phyloP scores from a whole-genome alignment of 1,139 yeast species.

The Keqinozyma sinolaborantium region DNA sequence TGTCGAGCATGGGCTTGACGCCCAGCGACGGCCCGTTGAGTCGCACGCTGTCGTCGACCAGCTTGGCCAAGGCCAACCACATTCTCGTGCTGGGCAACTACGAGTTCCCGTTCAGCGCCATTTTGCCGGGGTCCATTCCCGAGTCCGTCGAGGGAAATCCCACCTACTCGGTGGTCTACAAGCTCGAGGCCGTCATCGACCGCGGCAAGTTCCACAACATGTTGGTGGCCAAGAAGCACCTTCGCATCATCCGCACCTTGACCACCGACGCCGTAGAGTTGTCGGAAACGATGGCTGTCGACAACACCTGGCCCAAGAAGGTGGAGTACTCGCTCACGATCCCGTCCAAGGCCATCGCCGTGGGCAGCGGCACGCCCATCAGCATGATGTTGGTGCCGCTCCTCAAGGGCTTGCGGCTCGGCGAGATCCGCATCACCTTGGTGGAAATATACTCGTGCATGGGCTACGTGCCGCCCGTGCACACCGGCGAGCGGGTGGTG shows the following conservation, averaged over 20 bases:
- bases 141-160: slow-evolving; percentile 92
- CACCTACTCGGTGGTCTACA: slow-evolving; percentile 77
- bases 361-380: slow-evolving; percentile 76
- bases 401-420: slow-evolving; percentile 74
- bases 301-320: slow-evolving; percentile 93
- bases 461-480: slow-evolving; percentile 53
- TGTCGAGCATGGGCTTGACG: slow-evolving; percentile 13
- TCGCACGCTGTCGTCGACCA: slow-evolving; percentile 9
- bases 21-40: slow-evolving; percentile 9
- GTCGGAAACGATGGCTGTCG: slow-evolving; percentile 90
- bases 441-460: slow-evolving; percentile 66
- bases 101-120: slow-evolving; percentile 84
- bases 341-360: slow-evolving; percentile 86
- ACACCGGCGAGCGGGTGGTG: slow-evolving; percentile 58
- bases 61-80: slow-evolving; percentile 10
- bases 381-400: slow-evolving; percentile 74
- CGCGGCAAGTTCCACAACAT: slow-evolving; percentile 73
- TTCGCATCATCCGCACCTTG: slow-evolving; percentile 84
- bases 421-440: slow-evolving; percentile 62
- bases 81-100: slow-evolving; percentile 72
- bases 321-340: slow-evolving; percentile 86
- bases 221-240: slow-evolving; percentile 63
- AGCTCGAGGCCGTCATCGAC: slow-evolving; percentile 76
- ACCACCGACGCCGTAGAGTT: slow-evolving; percentile 86
- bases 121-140: slow-evolving; percentile 79